Evolutionary conservation across 2,329 filamentous ascomycete genomes (phyloP).

Genomic region (Alternaria viburni): DNA sequence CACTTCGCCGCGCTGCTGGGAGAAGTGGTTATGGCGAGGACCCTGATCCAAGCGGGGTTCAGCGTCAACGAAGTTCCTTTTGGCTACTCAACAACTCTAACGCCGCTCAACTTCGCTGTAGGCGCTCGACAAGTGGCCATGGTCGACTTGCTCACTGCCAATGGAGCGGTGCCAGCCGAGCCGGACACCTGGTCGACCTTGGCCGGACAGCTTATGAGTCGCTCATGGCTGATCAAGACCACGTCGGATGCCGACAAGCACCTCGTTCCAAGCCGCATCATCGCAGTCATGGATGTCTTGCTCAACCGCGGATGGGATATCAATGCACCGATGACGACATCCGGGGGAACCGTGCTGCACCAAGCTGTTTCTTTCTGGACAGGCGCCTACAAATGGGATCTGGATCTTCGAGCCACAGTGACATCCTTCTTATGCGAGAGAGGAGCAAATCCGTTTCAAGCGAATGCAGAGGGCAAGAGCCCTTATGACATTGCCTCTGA

Average conservation of each 20-base stretch:
- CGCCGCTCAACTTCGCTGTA: conserved; percentile 29
- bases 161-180: conserved; percentile 22
- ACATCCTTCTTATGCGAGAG: conserved; percentile 23
- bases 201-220: conserved; percentile 26
- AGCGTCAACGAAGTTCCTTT: conserved; percentile 32
- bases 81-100: conserved; percentile 26
- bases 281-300: conserved; percentile 21
- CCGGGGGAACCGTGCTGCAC: conserved; percentile 25
- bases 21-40: conserved; percentile 31
- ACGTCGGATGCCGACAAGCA: conserved; percentile 26
- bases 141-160: conserved; percentile 26
- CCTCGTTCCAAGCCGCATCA: conserved; percentile 16
- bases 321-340: conserved; percentile 19
- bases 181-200: conserved; percentile 30
- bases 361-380: conserved; percentile 33
- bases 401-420: conserved; percentile 19
- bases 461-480: conserved; percentile 25
- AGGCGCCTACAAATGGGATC: conserved; percentile 27
- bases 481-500: conserved; percentile 23
- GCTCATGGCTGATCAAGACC: conserved; percentile 32
- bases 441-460: conserved; percentile 20
- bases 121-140: conserved; percentile 31
- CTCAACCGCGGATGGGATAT: conserved; percentile 26
- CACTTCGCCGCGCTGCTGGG: conserved; percentile 35
- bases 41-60: conserved; percentile 20